Percentiles rank a stretch among this genome's conserved stretches.
phyloP scores from a whole-genome alignment of 2,329 filamentous ascomycete genomes.

The Colletotrichum horii region DNA sequence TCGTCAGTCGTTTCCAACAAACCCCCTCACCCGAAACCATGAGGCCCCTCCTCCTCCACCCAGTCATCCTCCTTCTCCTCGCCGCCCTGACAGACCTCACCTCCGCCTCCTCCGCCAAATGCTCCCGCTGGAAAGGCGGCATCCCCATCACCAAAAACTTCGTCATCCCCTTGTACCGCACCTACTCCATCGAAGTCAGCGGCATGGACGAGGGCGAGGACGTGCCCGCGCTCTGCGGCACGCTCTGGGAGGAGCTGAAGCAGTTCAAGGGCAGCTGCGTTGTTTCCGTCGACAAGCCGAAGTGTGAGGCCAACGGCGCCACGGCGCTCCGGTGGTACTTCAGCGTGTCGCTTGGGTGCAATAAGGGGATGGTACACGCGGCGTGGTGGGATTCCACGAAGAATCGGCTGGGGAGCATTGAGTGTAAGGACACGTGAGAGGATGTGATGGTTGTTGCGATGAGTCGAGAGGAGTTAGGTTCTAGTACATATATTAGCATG shows the following conservation, averaged over 20 bases:
- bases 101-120: not conserved
- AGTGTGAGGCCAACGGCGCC: not conserved
- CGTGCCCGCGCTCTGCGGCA: not conserved
- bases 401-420: not conserved
- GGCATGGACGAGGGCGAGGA: not conserved
- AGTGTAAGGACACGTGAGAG: not conserved
- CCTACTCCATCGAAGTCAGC: not conserved
- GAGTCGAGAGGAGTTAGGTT: not conserved
- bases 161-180: not conserved
- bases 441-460: not conserved
- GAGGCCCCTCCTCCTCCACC: not conserved
- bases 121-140: not conserved
- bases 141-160: not conserved
- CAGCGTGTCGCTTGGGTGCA: not conserved
- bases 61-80: not conserved
- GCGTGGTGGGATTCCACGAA: not conserved
- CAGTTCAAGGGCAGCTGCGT: not conserved
- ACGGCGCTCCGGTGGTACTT: not conserved
- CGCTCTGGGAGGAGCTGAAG: not conserved
- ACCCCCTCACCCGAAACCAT: not conserved
- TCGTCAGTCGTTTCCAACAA: not conserved
- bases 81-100: not conserved
- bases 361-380: not conserved
- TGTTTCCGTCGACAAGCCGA: not conserved
- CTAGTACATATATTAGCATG: not conserved